Percentiles rank a stretch among this genome's conserved stretches.
These are phyloP conservation scores for Fusarium temperatum DNA, from an alignment of 2,329 filamentous ascomycete species.

Conservation along the genomic window DNA sequence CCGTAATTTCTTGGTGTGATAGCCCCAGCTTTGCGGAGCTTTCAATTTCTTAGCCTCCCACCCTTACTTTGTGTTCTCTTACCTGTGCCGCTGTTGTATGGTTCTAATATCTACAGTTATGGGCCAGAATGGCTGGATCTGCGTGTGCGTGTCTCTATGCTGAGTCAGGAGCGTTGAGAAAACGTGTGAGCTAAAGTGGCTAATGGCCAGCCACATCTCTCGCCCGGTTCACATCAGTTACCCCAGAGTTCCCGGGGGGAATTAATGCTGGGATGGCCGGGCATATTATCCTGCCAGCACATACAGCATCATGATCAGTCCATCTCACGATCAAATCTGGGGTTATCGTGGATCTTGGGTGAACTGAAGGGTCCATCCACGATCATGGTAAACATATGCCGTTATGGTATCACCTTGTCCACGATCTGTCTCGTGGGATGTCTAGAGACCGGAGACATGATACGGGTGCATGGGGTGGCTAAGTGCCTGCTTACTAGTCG, in stretches of 20 bases:
- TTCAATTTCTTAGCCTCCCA: not conserved
- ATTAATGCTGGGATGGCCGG: not conserved
- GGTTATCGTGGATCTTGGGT: constrained; percentile 17
- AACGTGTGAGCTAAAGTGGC: not conserved
- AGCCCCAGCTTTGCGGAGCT: constrained; percentile 7
- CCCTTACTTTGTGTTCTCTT: constrained; percentile 14
- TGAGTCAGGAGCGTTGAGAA: constrained; percentile 13
- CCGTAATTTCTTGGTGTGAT: not conserved
- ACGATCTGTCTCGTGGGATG: constrained; percentile 26
- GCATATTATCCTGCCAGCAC: not conserved
- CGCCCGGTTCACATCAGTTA: not conserved
- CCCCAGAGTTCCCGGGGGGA: not conserved
- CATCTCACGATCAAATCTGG: constrained; percentile 18
- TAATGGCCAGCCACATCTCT: not conserved
- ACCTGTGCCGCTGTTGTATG: not conserved
- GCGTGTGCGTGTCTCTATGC: not conserved
- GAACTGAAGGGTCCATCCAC: constrained; percentile 18
- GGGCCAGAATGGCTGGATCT: constrained; percentile 20
- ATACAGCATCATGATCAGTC: not conserved
- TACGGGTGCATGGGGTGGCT: not conserved
- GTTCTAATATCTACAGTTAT: constrained; percentile 9
- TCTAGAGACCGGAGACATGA: not conserved
- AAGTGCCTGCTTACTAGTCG: constrained; percentile 2
- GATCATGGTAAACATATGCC: constrained; percentile 19
- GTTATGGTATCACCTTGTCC: constrained; percentile 31